Conservation (phyloP, 805 yeast species). For the Monosporozyma yasuniensis region DNA sequence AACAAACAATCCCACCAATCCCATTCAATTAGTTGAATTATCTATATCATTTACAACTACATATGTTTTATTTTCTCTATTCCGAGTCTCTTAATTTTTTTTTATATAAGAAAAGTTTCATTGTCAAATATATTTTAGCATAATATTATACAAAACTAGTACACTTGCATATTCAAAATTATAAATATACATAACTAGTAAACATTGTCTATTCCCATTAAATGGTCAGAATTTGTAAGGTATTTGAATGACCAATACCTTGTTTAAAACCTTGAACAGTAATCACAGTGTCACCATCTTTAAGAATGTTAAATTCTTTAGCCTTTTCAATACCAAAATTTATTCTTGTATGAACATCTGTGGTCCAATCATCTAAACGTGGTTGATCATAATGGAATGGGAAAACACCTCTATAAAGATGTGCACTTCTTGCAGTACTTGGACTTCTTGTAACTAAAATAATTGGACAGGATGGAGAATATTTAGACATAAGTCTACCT, state of each 20-base stretch:
- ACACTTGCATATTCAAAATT: not conserved
- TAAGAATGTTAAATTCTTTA: conserved; percentile 71
- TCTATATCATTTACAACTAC: no score
- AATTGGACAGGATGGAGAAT: conserved; percentile 95
- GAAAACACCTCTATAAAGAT: conserved; percentile 96
- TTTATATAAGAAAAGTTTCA: no score
- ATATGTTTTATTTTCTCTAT: no score
- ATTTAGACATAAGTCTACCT: conserved; percentile 92
- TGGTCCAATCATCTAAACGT: conserved; percentile 72
- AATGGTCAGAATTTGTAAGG: conserved; percentile 54
- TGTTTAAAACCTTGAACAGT: conserved; percentile 98
- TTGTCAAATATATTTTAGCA: not conserved
- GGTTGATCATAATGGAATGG: conserved; percentile 76
- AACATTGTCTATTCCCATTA: not conserved
- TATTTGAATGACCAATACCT: conserved; percentile 98
- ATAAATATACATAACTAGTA: not conserved
- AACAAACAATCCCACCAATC: no score
- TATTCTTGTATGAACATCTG: conserved; percentile 91
- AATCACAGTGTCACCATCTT: conserved; percentile 80
- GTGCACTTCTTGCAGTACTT: conserved; percentile 87
- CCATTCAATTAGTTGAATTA: no score
- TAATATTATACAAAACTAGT: not conserved
- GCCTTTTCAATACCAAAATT: conserved; percentile 89
- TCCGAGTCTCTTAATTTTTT: no score
- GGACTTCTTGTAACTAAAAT: conserved; percentile 95